phyloP scores from a whole-genome alignment of 2,329 filamentous ascomycete species.

The Ramichloridium luteum region DNA sequence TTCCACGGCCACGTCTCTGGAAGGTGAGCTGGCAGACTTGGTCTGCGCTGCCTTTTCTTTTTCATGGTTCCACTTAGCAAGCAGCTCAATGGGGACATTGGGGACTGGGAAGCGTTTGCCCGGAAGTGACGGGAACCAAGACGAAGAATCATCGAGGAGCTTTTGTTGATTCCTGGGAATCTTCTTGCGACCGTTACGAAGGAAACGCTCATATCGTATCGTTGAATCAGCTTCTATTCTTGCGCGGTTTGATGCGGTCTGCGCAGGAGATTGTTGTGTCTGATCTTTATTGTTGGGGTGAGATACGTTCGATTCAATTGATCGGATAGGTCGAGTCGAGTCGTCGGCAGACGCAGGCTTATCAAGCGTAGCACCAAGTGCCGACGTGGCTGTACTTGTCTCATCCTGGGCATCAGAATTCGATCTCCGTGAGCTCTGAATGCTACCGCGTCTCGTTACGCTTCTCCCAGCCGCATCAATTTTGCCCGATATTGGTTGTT shows the following conservation, averaged over 20 bases:
- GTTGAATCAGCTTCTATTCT: background rate
- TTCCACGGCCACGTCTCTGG: background rate
- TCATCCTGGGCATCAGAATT: too few relatives aligned
- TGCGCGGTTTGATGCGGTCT: background rate
- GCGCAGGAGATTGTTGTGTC: background rate
- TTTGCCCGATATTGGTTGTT: too few relatives aligned
- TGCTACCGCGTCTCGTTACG: too few relatives aligned
- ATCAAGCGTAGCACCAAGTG: too few relatives aligned
- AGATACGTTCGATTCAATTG: background rate
- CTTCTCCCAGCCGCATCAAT: too few relatives aligned
- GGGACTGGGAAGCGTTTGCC: conserved; percentile 25
- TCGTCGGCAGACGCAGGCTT: too few relatives aligned
- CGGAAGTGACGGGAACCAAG: conserved; percentile 26
- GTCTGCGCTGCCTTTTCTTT: background rate
- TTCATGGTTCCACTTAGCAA: conserved; percentile 18
- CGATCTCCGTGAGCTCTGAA: too few relatives aligned
- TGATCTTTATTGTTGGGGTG: background rate
- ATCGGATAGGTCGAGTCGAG: background rate
- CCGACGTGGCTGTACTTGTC: too few relatives aligned
- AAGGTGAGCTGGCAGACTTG: background rate
- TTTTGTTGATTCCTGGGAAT: conserved; percentile 37
- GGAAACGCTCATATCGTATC: conserved; percentile 2
- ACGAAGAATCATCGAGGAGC: conserved; percentile 36
- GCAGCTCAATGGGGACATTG: conserved; percentile 28
- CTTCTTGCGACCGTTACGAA: conserved; percentile 16